phyloP scores from a whole-genome alignment of 257 asterid species.

The Salvia miltiorrhiza region DNA sequence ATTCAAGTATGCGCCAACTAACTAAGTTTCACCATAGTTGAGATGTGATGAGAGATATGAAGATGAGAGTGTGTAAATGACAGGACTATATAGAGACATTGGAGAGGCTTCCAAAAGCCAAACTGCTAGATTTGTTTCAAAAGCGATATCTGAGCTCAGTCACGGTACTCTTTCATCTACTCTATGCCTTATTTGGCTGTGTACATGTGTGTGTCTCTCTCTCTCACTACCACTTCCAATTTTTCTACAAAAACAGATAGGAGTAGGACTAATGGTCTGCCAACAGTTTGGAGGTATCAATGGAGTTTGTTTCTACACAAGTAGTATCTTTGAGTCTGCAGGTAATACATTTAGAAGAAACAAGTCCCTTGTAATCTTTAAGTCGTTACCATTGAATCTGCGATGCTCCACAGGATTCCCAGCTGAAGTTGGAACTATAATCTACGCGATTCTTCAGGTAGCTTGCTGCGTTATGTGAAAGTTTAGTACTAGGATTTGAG shows the following conservation, averaged over 20 bases:
- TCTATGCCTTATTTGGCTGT: background rate
- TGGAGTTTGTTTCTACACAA: conserved; percentile 83
- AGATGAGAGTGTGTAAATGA: background rate
- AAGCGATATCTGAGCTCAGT: conserved; percentile 70
- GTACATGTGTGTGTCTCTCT: background rate
- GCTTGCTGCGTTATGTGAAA: background rate
- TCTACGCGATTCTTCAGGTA: conserved; percentile 83
- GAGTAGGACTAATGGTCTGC: conserved; percentile 90
- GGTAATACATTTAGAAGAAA: conserved; percentile 22
- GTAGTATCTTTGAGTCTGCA: conserved; percentile 83
- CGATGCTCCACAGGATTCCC: conserved; percentile 60
- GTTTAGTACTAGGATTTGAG: background rate
- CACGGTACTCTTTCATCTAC: conserved; percentile 35
- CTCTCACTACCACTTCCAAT: background rate
- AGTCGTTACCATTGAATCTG: background rate
- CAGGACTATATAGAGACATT: conserved; percentile 88
- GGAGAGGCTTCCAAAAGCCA: conserved; percentile 76
- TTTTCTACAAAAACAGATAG: conserved; percentile 45
- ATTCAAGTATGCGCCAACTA: conserved; percentile 49
- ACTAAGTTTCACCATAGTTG: background rate
- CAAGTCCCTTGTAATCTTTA: background rate
- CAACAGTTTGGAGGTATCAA: conserved; percentile 97
- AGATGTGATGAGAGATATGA: background rate
- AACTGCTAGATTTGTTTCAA: conserved; percentile 67
- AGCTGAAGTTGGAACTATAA: conserved; percentile 74